These are phyloP conservation scores for Aspergillus nomiae DNA, from an alignment of 2,329 filamentous ascomycete species.

Conservation along the genomic window DNA sequence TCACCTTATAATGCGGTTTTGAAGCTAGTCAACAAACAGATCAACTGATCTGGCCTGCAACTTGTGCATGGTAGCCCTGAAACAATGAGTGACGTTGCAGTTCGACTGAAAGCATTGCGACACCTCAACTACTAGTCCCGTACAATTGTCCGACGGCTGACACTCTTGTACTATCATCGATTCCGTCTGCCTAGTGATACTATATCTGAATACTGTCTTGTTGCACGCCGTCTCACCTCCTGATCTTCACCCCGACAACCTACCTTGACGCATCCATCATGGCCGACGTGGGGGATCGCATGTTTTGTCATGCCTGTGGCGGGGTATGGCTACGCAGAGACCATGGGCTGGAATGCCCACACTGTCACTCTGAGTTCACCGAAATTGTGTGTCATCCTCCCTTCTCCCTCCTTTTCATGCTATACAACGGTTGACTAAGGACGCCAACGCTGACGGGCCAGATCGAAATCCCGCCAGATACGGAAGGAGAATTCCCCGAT, in stretches of 20 bases:
- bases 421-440: not conserved
- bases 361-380: constrained; percentile 75
- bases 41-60: not conserved
- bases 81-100: constrained; percentile 9
- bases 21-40: not conserved
- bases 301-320: constrained; percentile 82
- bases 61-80: not conserved
- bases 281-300: constrained; percentile 60
- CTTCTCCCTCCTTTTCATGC: constrained; percentile 1
- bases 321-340: constrained; percentile 78
- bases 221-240: not conserved
- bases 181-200: not conserved
- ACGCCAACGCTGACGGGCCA: constrained; percentile 14
- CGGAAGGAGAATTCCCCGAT: constrained; percentile 18
- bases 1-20: not conserved
- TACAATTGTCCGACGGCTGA: not conserved
- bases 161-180: not conserved
- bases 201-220: not conserved
- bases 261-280: constrained; percentile 24
- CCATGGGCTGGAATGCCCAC: constrained; percentile 70
- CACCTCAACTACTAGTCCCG: not conserved
- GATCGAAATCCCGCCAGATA: constrained; percentile 38
- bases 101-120: not conserved
- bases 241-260: not conserved
- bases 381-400: constrained; percentile 71